Conservation (phyloP, 306 rosid genomes). For the Alnus glutinosa region DNA sequence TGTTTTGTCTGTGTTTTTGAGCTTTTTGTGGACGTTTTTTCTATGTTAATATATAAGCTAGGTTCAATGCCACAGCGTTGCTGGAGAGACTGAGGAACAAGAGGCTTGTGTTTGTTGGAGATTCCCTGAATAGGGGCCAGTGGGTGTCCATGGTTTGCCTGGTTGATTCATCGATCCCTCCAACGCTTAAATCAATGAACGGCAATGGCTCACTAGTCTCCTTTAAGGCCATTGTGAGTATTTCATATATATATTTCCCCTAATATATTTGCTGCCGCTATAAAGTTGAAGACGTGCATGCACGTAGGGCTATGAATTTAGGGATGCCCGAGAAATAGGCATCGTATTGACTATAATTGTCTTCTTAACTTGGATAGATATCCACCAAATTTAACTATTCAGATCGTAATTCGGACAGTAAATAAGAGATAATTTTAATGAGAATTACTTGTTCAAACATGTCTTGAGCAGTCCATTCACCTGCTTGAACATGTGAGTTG, state of each 20-base stretch:
- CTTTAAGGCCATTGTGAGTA: slow-evolving; percentile 71
- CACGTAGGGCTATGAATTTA: neutral
- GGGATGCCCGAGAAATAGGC: too few species aligned
- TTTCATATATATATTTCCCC: neutral
- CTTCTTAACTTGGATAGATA: too few species aligned
- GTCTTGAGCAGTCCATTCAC: too few species aligned
- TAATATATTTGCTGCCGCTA: too few species aligned
- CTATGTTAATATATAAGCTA: slow-evolving; percentile 43
- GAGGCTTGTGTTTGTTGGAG: slow-evolving; percentile 86
- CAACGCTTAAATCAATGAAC: slow-evolving; percentile 57
- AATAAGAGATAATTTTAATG: too few species aligned
- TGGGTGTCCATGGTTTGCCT: slow-evolving; percentile 97
- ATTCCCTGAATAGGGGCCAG: slow-evolving; percentile 87
- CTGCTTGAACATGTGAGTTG: too few species aligned
- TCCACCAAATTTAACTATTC: too few species aligned
- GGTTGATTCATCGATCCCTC: slow-evolving; percentile 45
- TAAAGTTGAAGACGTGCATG: neutral
- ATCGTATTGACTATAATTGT: too few species aligned
- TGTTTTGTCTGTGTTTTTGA: slow-evolving; percentile 43
- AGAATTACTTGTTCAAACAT: too few species aligned
- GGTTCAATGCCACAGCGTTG: slow-evolving; percentile 85
- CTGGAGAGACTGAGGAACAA: slow-evolving; percentile 77
- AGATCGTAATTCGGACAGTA: too few species aligned
- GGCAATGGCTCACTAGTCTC: slow-evolving; percentile 64
- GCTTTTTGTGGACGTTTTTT: slow-evolving; percentile 61